Evolutionary conservation across 192 early-diverging fungal genomes (phyloP).

Genomic region (Spizellomyces sp.): DNA sequence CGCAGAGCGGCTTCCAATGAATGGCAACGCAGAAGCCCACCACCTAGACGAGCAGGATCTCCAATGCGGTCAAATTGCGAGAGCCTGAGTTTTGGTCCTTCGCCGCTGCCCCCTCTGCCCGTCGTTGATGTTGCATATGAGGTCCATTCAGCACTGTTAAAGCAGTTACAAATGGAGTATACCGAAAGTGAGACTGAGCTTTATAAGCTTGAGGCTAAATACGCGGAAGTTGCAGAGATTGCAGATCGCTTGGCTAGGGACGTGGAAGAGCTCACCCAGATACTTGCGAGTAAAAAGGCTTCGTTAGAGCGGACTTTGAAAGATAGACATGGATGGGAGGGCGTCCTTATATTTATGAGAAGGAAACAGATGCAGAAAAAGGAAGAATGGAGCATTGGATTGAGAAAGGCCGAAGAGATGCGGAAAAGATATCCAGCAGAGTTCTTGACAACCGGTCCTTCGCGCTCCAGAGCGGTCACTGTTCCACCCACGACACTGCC

Average conservation of each 20-base stretch:
- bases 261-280: background rate
- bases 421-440: background rate
- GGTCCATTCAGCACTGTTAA: background rate
- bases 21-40: too few relatives aligned
- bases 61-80: background rate
- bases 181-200: background rate
- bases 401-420: constrained; percentile 8
- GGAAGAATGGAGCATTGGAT: background rate
- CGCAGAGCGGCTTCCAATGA: background rate
- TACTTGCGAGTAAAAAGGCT: background rate
- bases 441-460: too few relatives aligned
- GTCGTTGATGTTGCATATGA: constrained; percentile 2
- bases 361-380: background rate
- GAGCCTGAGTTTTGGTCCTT: background rate
- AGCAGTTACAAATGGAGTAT: constrained; percentile 1
- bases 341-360: background rate
- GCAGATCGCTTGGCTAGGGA: background rate
- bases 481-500: too few relatives aligned
- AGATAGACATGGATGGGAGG: background rate
- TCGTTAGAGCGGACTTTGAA: too few relatives aligned
- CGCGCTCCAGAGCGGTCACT: too few relatives aligned
- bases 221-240: background rate
- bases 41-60: background rate
- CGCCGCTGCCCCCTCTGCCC: background rate
- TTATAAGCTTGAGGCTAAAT: background rate